phyloP scores from a whole-genome alignment of 1,284 basidiomycete genomes.

The Salmacisia buchloeana region DNA sequence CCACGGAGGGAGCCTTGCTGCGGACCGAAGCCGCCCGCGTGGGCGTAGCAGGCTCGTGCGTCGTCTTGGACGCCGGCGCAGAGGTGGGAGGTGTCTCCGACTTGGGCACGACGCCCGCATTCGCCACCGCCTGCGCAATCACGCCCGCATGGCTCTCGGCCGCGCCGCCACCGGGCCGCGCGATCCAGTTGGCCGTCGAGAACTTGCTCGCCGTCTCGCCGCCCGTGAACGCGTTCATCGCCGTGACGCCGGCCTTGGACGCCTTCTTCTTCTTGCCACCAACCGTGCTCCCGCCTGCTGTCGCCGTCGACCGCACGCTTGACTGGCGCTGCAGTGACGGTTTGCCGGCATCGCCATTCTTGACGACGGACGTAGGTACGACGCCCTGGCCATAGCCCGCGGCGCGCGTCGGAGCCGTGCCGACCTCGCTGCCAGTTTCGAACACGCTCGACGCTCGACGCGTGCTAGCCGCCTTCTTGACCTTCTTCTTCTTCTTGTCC shows the following conservation, averaged over 20 bases:
- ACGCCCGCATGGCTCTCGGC: conserved; percentile 17
- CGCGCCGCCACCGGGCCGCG: not conserved
- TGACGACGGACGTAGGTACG: not conserved
- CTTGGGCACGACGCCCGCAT: conserved; percentile 32
- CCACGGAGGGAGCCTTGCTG: not conserved
- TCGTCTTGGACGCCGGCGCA: not conserved
- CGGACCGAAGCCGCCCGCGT: conserved; percentile 8
- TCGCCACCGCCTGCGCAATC: conserved; percentile 33
- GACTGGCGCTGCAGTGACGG: not conserved
- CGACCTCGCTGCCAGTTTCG: conserved; percentile 35
- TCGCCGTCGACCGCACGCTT: not conserved
- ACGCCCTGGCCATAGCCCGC: conserved; percentile 10
- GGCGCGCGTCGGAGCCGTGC: conserved; percentile 34
- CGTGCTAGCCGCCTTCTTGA: conserved; percentile 27
- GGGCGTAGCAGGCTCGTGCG: not conserved
- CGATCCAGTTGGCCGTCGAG: conserved; percentile 18
- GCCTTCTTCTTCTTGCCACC: conserved; percentile 34
- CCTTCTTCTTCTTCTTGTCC: conserved; percentile 30
- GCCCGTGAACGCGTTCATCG: conserved; percentile 19
- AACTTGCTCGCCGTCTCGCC: conserved; percentile 19
- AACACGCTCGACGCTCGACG: conserved; percentile 12
- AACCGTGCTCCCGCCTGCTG: not conserved
- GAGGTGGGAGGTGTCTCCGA: not conserved
- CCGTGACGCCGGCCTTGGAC: conserved; percentile 18
- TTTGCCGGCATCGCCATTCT: not conserved